A percentile compares a stretch with the other conserved stretches of the same genome.
Evolutionary conservation across 2,329 filamentous ascomycete species (phyloP).

Genomic region (Cryoendolithus antarcticus): DNA sequence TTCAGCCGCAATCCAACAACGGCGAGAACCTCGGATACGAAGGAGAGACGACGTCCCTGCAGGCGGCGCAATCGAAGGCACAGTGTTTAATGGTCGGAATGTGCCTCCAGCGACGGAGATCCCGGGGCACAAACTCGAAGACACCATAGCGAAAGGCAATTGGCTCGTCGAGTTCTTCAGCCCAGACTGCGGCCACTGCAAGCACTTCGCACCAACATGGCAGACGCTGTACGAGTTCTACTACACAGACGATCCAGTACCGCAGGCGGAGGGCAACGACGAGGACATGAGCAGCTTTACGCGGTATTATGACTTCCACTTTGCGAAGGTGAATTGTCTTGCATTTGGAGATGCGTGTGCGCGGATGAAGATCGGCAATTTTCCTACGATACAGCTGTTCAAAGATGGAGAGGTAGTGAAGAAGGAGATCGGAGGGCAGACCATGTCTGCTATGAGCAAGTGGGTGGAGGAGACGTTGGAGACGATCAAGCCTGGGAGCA

Average conservation of each 20-base stretch:
- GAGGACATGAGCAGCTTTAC: slow-evolving; percentile 56
- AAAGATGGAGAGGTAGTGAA: slow-evolving; percentile 62
- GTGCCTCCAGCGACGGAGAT: slow-evolving; percentile 56
- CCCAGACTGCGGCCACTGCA: slow-evolving; percentile 56
- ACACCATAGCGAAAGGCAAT: slow-evolving; percentile 51
- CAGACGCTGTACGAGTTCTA: slow-evolving; percentile 95
- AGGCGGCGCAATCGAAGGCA: slow-evolving; percentile 22
- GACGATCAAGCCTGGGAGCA: slow-evolving; percentile 64
- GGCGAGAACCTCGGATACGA: background rate
- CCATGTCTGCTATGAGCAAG: slow-evolving; percentile 52
- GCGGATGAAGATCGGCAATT: slow-evolving; percentile 54
- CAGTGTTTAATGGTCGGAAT: slow-evolving; percentile 52
- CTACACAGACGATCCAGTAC: slow-evolving; percentile 66
- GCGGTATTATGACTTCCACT: slow-evolving; percentile 78
- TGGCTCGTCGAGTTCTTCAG: slow-evolving; percentile 48
- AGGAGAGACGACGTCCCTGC: slow-evolving; percentile 8
- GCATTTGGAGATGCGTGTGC: slow-evolving; percentile 69
- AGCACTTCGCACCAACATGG: slow-evolving; percentile 66
- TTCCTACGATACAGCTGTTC: slow-evolving; percentile 67
- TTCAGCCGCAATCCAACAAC: slow-evolving; percentile 3
- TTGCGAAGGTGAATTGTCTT: slow-evolving; percentile 74
- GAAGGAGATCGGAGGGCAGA: slow-evolving; percentile 52
- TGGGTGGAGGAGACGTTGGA: slow-evolving; percentile 70
- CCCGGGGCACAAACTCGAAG: slow-evolving; percentile 44
- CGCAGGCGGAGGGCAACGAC: slow-evolving; percentile 36